A percentile compares a stretch with the other conserved stretches of the same genome.
Evolutionary conservation across 1,284 basidiomycete genomes (phyloP).

Genomic region (Cryptococcus sp.): DNA sequence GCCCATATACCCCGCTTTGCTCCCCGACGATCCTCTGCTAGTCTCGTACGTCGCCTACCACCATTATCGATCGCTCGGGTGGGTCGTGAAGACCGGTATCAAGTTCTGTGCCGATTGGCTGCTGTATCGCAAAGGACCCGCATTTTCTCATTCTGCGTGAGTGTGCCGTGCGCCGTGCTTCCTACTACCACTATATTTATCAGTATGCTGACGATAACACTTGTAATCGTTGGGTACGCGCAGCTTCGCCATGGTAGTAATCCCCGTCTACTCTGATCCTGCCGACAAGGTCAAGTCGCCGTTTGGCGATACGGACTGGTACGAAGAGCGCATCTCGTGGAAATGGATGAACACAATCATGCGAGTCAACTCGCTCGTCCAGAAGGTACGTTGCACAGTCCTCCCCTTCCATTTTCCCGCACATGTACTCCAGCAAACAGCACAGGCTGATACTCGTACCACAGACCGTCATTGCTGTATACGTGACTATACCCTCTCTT

Average conservation of each 20-base stretch:
- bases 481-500: slow-evolving; percentile 81
- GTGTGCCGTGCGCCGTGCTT: slow-evolving; percentile 39
- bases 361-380: slow-evolving; percentile 93
- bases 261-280: slow-evolving; percentile 84
- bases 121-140: slow-evolving; percentile 90
- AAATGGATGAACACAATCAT: slow-evolving; percentile 96
- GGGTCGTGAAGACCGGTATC: slow-evolving; percentile 93
- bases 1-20: slow-evolving; percentile 12
- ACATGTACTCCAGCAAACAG: slow-evolving; percentile 1
- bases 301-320: slow-evolving; percentile 53
- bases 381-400: slow-evolving; percentile 66
- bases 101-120: slow-evolving; percentile 98
- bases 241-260: slow-evolving; percentile 85
- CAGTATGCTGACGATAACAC: slow-evolving; percentile 1
- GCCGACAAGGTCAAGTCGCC: slow-evolving; percentile 66
- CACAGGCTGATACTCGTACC: background rate
- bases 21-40: slow-evolving; percentile 85
- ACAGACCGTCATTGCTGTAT: slow-evolving; percentile 83
- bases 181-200: slow-evolving; percentile 4
- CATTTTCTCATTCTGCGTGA: slow-evolving; percentile 93
- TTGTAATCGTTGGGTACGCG: background rate
- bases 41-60: slow-evolving; percentile 90
- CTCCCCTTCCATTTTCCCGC: slow-evolving; percentile 5
- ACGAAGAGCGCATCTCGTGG: slow-evolving; percentile 82
- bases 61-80: slow-evolving; percentile 95